Evolutionary conservation across 805 yeast genomes (phyloP).

Genomic region (Candida lessepsii): DNA sequence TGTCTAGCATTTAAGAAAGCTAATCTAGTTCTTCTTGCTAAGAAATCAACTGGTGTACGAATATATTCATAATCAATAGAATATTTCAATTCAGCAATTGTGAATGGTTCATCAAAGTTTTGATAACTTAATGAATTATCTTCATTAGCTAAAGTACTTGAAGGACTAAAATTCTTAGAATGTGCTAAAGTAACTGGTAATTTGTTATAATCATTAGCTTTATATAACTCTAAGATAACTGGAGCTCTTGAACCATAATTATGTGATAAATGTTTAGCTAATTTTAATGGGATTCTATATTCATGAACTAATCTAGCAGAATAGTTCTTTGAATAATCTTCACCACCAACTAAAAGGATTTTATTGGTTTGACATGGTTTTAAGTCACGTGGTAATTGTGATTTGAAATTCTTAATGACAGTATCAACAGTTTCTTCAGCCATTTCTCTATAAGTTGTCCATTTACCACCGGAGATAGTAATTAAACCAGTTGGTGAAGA

Average conservation of each 20-base stretch:
- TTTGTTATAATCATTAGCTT: slow-evolving; percentile 51
- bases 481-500: slow-evolving; percentile 72
- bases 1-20: slow-evolving; percentile 88
- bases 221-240: slow-evolving; percentile 59
- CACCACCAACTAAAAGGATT: slow-evolving; percentile 73
- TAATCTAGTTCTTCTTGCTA: slow-evolving; percentile 89
- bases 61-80: slow-evolving; percentile 80
- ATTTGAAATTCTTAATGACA: slow-evolving; percentile 50
- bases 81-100: slow-evolving; percentile 86
- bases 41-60: slow-evolving; percentile 84
- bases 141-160: slow-evolving; percentile 21
- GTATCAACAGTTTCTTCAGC: slow-evolving; percentile 89
- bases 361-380: slow-evolving; percentile 53
- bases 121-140: slow-evolving; percentile 43
- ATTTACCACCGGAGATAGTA: slow-evolving; percentile 94
- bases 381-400: slow-evolving; percentile 24
- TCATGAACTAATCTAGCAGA: slow-evolving; percentile 78
- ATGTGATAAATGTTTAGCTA: slow-evolving; percentile 78
- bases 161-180: slow-evolving; percentile 29
- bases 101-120: slow-evolving; percentile 76
- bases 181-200: slow-evolving; percentile 65
- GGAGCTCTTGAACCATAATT: slow-evolving; percentile 93
- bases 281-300: slow-evolving; percentile 65
- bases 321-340: slow-evolving; percentile 70
- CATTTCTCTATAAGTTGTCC: slow-evolving; percentile 99